These are phyloP conservation scores for Pseudonitzschia delicatissima DNA, from an alignment of 108 stramenopile species.

Conservation along the genomic window DNA sequence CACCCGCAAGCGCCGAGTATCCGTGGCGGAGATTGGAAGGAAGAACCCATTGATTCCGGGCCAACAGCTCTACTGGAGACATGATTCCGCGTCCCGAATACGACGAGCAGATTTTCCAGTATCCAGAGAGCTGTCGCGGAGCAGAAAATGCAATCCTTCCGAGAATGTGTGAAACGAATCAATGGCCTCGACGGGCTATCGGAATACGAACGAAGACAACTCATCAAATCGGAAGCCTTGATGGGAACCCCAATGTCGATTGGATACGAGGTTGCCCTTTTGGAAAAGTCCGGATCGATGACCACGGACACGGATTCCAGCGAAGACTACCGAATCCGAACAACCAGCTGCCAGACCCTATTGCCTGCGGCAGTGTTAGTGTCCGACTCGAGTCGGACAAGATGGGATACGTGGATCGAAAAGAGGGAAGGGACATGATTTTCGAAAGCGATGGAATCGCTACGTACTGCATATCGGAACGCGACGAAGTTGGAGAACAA, in stretches of 20 bases:
- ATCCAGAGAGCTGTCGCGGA: not conserved
- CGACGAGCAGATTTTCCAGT: not conserved
- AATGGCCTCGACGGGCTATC: not conserved
- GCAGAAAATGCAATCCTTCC: not conserved
- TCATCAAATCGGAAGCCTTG: slow-evolving; percentile 19
- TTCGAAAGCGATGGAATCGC: slow-evolving; percentile 14
- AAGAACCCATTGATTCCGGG: slow-evolving; percentile 27
- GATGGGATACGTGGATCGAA: not conserved
- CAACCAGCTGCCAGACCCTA: too few species aligned
- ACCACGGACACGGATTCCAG: not conserved
- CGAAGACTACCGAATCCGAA: not conserved
- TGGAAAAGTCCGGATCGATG: not conserved
- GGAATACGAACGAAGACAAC: not conserved
- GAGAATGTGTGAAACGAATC: not conserved
- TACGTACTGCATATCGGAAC: slow-evolving; percentile 10
- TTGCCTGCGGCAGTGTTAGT: not conserved
- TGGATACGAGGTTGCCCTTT: not conserved
- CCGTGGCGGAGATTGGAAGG: slow-evolving; percentile 5
- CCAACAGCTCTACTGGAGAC: slow-evolving; percentile 33
- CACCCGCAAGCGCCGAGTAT: not conserved
- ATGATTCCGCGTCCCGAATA: slow-evolving; percentile 43
- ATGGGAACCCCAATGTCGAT: slow-evolving; percentile 3
- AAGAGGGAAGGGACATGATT: slow-evolving; percentile 6
- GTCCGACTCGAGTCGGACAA: slow-evolving; percentile 9
- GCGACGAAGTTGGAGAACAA: slow-evolving; percentile 21